A percentile compares a stretch with the other conserved stretches of the same genome.
Conservation (phyloP, 345 rosid genomes). For the Salix purpurea region DNA sequence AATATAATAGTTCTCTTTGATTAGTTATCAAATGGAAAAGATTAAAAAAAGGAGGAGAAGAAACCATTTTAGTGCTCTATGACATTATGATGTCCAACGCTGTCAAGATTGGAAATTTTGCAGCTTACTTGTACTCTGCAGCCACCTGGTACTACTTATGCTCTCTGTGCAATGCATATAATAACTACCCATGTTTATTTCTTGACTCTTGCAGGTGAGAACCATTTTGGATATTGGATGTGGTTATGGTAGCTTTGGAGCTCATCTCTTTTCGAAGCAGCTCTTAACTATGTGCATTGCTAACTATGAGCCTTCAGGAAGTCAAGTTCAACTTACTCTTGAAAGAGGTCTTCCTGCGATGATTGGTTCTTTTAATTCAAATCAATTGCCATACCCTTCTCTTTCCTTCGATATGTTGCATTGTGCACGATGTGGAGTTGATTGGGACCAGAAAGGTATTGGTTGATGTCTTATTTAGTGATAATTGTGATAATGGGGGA, state of each 20-base stretch:
- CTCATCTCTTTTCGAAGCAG: constrained; percentile 76
- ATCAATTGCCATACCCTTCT: constrained; percentile 90
- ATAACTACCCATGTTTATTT: not conserved
- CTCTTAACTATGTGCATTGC: constrained; percentile 95
- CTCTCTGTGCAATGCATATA: not conserved
- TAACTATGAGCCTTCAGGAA: constrained; percentile 86
- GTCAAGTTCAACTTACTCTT: constrained; percentile 95
- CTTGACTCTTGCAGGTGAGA: constrained; percentile 60
- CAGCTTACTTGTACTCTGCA: not conserved
- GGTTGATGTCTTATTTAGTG: not conserved
- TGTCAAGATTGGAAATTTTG: not conserved
- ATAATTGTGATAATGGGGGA: not conserved
- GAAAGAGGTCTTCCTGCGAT: constrained; percentile 99
- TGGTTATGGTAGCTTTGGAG: constrained; percentile 99
- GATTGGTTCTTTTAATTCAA: constrained; percentile 74
- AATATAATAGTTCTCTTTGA: not conserved
- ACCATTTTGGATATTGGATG: constrained; percentile 96
- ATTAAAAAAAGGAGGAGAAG: not conserved
- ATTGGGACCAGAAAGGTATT: constrained; percentile 96
- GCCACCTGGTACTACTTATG: not conserved
- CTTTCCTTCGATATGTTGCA: constrained; percentile 99
- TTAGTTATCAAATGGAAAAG: not conserved
- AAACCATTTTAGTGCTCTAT: not conserved
- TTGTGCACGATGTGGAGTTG: constrained; percentile 85
- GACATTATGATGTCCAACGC: not conserved